phyloP scores from a whole-genome alignment of 805 yeast genomes.

The Komagataella phaffii region DNA sequence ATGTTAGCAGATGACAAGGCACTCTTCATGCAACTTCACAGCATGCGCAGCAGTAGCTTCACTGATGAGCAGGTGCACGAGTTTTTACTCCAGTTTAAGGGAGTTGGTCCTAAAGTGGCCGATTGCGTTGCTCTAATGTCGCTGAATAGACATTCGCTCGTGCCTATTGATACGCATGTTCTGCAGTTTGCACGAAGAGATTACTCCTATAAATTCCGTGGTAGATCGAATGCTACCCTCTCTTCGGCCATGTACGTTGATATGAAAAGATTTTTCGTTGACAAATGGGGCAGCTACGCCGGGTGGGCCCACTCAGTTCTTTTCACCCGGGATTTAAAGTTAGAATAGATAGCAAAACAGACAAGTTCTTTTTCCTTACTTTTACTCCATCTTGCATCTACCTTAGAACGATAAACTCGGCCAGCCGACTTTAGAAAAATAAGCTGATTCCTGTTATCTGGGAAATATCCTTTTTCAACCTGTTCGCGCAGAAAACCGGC shows the following conservation, averaged over 20 bases:
- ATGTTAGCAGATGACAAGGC: slow-evolving; percentile 28
- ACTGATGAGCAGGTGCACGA: slow-evolving; percentile 36
- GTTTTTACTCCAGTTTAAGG: slow-evolving; percentile 51
- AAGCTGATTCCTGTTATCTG: not conserved
- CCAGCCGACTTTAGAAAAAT: not conserved
- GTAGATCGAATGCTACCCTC: slow-evolving; percentile 20
- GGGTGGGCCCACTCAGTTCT: slow-evolving; percentile 99
- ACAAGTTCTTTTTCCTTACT: not conserved
- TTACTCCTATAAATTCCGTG: slow-evolving; percentile 33
- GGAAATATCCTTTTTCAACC: not conserved
- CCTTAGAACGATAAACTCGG: not conserved
- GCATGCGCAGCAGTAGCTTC: not conserved
- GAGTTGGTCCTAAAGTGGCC: slow-evolving; percentile 97
- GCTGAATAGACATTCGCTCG: slow-evolving; percentile 71
- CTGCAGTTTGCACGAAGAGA: slow-evolving; percentile 79
- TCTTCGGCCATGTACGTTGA: slow-evolving; percentile 37
- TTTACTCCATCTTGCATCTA: not conserved
- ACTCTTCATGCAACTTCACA: slow-evolving; percentile 20
- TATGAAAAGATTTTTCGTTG: slow-evolving; percentile 46
- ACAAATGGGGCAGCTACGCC: slow-evolving; percentile 80
- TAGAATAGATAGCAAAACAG: not conserved
- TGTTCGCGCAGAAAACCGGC: not conserved
- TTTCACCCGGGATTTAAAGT: slow-evolving; percentile 64
- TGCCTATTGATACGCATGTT: slow-evolving; percentile 94
- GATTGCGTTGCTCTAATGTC: slow-evolving; percentile 94